Evolutionary conservation across 148 eudicot genomes (phyloP), one percentile per base, ranked within the genome.

Genomic region (Rhododendron mucronatum): DNA sequence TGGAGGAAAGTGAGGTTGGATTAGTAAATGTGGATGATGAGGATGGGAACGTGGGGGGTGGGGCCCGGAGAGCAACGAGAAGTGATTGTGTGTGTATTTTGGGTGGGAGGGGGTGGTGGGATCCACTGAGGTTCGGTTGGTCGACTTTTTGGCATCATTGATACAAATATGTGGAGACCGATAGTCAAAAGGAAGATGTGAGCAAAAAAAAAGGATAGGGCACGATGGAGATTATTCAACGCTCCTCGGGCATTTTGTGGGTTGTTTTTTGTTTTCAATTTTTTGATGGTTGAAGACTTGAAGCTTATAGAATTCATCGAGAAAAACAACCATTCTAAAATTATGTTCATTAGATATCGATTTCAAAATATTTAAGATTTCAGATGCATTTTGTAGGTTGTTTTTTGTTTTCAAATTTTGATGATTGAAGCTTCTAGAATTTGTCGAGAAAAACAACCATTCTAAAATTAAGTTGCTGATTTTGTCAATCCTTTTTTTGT

Each of bases 101-200:
- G n/a, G n/a, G 59, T 48, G 81, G 81, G 67, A n/a, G 83, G 69
- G 33, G 83, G 84, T n/a, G 33, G 73, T 65, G 73, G 73, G 73
- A n/a, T 23, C 84, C 84, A 39, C 50, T 35, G 51, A 61, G 84
- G 84, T 82, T 82, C 74, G 47, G 48, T 59, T 82, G 74, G 74
- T 20, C 73, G 37, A 45, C 61, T 37, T 55, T 39, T 16, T 71
- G 41, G 41, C 79, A 75, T 37, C 78, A 35, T 33, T 6, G 45
- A 69, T 15, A 28, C 65, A 59, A 65, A 2, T 23, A 71, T 33
- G 41, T 71, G 73, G 73, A n/a, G 73, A 47, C 73, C 37, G 35
- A 69, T 26, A 28, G 75, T 69, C 75, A 69, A 57, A 1, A 18
- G 7, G 23, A 23, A 16, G 50, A 47, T 47, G 50, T 47, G 11